phyloP scores from a whole-genome alignment of 139 green algal genomes.

The Pleodorina starrii region DNA sequence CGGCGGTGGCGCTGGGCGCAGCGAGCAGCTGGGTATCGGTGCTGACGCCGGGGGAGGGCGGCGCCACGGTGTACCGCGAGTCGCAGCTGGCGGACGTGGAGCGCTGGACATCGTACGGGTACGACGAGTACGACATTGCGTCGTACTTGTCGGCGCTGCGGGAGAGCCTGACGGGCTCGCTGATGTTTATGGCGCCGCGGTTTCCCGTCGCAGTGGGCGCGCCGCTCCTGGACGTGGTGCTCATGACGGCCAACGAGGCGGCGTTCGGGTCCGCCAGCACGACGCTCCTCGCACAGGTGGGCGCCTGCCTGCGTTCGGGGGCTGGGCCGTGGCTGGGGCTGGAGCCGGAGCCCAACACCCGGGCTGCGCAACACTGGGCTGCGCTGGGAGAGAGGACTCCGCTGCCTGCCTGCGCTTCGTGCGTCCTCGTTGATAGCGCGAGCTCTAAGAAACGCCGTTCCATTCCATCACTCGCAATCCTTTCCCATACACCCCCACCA shows the following conservation, averaged over 20 bases:
- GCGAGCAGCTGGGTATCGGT: neutral
- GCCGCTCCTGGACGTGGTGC: neutral
- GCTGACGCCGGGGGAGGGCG: slow-evolving; percentile 1
- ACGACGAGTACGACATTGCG: neutral
- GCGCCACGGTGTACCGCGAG: neutral
- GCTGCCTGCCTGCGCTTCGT: too few species aligned
- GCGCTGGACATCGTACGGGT: neutral
- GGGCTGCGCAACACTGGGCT: too few species aligned
- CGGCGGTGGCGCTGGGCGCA: neutral
- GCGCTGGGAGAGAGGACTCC: too few species aligned
- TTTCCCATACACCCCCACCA: too few species aligned
- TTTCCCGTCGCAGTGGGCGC: neutral
- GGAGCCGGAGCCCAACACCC: too few species aligned
- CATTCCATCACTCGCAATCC: too few species aligned
- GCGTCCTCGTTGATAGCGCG: too few species aligned
- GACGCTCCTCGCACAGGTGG: neutral
- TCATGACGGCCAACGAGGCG: neutral
- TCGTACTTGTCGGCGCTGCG: neutral
- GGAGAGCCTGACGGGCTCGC: neutral
- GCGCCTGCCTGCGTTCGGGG: neutral
- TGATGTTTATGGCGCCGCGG: neutral
- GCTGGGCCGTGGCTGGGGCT: too few species aligned
- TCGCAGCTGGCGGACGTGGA: slow-evolving; percentile 35
- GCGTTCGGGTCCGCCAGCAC: neutral
- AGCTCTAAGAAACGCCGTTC: too few species aligned